Conservation (phyloP, 139 green algal species). For the Chlamydomonas sp. region DNA sequence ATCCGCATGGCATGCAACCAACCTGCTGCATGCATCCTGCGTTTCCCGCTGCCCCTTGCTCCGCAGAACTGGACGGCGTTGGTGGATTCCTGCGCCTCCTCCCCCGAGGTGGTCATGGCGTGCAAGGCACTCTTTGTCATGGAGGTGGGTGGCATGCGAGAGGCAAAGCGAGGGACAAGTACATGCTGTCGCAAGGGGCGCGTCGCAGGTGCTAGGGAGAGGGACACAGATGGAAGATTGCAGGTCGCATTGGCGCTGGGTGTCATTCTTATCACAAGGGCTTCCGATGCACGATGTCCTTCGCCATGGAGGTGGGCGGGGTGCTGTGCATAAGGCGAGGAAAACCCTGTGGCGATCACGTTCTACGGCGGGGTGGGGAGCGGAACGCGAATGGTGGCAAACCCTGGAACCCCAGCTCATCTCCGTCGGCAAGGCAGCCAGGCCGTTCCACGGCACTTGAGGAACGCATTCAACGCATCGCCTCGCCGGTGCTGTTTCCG, state of each 20-base stretch:
- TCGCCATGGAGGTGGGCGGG: background rate
- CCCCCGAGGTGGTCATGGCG: constrained; percentile 7
- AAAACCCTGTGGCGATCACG: too few species aligned
- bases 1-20: too few species aligned
- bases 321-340: background rate
- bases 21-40: background rate
- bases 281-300: background rate
- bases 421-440: too few species aligned
- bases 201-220: background rate
- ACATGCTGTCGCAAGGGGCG: too few species aligned
- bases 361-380: too few species aligned
- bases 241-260: too few species aligned
- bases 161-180: too few species aligned
- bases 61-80: constrained; percentile 25
- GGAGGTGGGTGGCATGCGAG: background rate
- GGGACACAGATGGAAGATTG: background rate
- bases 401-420: too few species aligned
- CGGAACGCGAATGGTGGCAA: too few species aligned
- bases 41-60: background rate
- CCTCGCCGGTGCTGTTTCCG: background rate
- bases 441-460: too few species aligned
- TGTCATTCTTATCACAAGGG: background rate
- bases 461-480: too few species aligned
- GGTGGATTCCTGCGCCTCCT: background rate
- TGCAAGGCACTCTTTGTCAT: constrained; percentile 40